Conservation (phyloP, 768 basidiomycete species). For the Lentinula detonsa region DNA sequence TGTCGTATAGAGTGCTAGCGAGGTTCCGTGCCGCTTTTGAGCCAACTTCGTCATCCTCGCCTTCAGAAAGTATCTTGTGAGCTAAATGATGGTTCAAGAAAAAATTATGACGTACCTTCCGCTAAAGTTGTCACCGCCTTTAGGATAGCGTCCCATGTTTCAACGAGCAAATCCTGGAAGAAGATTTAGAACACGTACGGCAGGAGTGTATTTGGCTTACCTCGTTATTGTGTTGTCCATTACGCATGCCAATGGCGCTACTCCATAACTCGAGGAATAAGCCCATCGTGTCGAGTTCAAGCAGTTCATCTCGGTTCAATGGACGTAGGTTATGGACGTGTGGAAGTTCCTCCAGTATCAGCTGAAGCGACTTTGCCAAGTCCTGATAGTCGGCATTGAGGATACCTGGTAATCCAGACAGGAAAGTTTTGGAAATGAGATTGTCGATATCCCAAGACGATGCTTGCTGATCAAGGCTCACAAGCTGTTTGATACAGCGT, state of each 20-base stretch:
- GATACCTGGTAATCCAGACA: conserved; percentile 51
- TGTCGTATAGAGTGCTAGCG: background rate
- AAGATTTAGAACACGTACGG: background rate
- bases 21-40: background rate
- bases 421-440: conserved; percentile 46
- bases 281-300: conserved; percentile 44
- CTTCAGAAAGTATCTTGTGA: background rate
- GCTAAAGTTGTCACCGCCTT: conserved; percentile 1
- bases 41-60: background rate
- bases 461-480: conserved; percentile 22
- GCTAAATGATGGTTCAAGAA: background rate
- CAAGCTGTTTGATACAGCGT: conserved; percentile 39
- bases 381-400: conserved; percentile 45
- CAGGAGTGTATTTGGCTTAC: conserved; percentile 29
- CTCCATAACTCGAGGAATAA: conserved; percentile 51
- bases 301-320: conserved; percentile 54
- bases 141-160: conserved; percentile 6
- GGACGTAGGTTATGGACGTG: conserved; percentile 47
- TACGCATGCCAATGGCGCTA: conserved; percentile 35
- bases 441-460: conserved; percentile 41
- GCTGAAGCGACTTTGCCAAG: conserved; percentile 41
- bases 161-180: conserved; percentile 1
- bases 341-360: conserved; percentile 49
- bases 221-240: conserved; percentile 37
- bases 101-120: background rate